These are phyloP conservation scores for Vachellia pachyceras DNA, from an alignment of 306 rosid genomes.

Conservation along the genomic window DNA sequence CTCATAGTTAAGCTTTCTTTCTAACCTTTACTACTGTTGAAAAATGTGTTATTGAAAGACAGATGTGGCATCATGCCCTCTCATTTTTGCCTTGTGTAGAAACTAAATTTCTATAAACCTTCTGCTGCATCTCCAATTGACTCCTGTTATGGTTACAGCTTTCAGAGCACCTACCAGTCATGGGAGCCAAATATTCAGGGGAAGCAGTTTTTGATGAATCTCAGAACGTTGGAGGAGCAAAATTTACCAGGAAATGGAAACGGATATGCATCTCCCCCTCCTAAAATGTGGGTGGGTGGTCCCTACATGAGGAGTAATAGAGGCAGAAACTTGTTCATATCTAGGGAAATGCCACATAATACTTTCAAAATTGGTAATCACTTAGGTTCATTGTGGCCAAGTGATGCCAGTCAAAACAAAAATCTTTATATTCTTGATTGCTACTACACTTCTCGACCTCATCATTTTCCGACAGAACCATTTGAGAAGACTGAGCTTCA, in stretches of 20 bases:
- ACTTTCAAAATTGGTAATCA: constrained; percentile 53
- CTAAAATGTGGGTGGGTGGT: constrained; percentile 49
- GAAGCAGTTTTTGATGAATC: constrained; percentile 61
- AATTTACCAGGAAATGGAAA: constrained; percentile 54
- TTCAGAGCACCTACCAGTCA: constrained; percentile 73
- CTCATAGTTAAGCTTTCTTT: neutral
- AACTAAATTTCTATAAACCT: neutral
- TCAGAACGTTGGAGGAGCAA: constrained; percentile 66
- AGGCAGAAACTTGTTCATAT: constrained; percentile 46
- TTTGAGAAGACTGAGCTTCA: constrained; percentile 46
- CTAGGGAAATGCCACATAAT: constrained; percentile 51
- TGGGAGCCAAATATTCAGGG: constrained; percentile 88
- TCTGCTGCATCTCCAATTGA: neutral
- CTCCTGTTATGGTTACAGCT: constrained; percentile 61
- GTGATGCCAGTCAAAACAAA: constrained; percentile 59
- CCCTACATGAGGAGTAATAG: constrained; percentile 46
- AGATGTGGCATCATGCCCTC: neutral
- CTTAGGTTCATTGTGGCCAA: constrained; percentile 65
- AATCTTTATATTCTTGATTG: constrained; percentile 80
- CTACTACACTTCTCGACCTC: constrained; percentile 69
- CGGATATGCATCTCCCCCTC: constrained; percentile 52
- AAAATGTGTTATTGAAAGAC: constrained; percentile 13
- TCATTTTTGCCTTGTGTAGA: neutral
- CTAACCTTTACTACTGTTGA: neutral
- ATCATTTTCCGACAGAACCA: constrained; percentile 44